phyloP scores from a whole-genome alignment of 1,284 basidiomycete genomes.

The Sporisorium iseilematis-ciliati region DNA sequence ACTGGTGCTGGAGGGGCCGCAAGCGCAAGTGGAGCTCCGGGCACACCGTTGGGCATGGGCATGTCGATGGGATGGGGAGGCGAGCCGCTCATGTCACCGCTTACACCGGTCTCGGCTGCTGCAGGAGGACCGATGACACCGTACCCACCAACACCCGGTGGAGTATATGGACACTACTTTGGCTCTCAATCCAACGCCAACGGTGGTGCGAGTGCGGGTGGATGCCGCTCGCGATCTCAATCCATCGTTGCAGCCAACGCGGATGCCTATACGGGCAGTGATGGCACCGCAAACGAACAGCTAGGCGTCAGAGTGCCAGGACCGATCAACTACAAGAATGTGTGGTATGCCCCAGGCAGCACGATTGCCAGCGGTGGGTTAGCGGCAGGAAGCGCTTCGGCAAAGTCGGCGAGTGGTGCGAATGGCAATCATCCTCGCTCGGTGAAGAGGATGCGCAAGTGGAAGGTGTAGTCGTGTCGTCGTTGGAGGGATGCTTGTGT shows the following conservation, averaged over 20 bases:
- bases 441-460: constrained; percentile 49
- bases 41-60: constrained; percentile 27
- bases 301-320: constrained; percentile 42
- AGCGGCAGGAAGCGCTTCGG: constrained; percentile 15
- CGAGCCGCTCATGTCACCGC: constrained; percentile 45
- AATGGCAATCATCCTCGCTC: constrained; percentile 28
- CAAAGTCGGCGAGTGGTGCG: constrained; percentile 3
- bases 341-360: constrained; percentile 55
- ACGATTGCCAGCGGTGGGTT: constrained; percentile 44
- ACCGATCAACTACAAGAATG: constrained; percentile 57
- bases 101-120: constrained; percentile 28
- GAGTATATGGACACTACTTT: constrained; percentile 45
- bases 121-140: constrained; percentile 18
- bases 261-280: constrained; percentile 13
- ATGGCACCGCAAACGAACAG: constrained; percentile 12
- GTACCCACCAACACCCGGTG: constrained; percentile 35
- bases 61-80: constrained; percentile 39
- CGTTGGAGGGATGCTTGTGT: background rate
- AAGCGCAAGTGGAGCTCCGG: constrained; percentile 6
- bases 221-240: constrained; percentile 28
- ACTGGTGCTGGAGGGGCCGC: background rate
- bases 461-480: constrained; percentile 30
- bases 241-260: constrained; percentile 19
- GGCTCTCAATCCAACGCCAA: constrained; percentile 15
- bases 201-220: constrained; percentile 10